Evolutionary conservation across 176 grass and related monocot species (phyloP), one percentile per base, ranked within the genome.

Genomic region (Musa schizocarpa): DNA sequence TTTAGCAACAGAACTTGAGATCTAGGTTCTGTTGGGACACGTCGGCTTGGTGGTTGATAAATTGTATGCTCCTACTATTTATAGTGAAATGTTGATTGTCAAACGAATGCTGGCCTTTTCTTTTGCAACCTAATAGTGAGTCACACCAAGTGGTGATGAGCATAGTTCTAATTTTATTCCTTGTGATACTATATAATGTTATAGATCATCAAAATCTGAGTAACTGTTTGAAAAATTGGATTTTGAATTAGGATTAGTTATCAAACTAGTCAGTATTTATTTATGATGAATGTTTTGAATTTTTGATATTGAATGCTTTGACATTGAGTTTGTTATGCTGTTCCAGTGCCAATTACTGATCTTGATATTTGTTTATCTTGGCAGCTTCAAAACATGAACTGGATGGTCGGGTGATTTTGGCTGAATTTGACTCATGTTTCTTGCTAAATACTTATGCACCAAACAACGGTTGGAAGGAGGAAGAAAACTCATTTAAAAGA

Each of bases 401-500:
- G 26, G 94, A 98, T 27, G 94, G 94, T 0, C 85, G 86, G 14
- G 94, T 98, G 64, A 93, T 98, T 86, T 89, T 98, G 83, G 90
- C 67, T 22, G 93, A 98, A 93, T 98, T 98, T 91, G 88, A 93
- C 69, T 93, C 90, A 26, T 89, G 82, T 76, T 64, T 91, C 57
- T 73, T 98, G 55, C 75, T 98, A 63, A 98, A 98, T 87, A 93
- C 90, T 53, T 93, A 97, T 88, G 76, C 80, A 80, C 94, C 94
- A 83, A 98, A 98, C 56, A 98, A 98, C 78, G 94, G 94, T 68
- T 98, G 94, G 94, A 97, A 93, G 53, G 94, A 97, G 72, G 94
- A 97, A 71, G 85, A 92, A 73, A 93, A 91, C 85, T 91, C 94
- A 76, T 98, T 98, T 82, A 84, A 81, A 88, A 90, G 94, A 78